phyloP scores from a whole-genome alignment of 2,329 filamentous ascomycete species.

The Aspergillus pseudoterreus region DNA sequence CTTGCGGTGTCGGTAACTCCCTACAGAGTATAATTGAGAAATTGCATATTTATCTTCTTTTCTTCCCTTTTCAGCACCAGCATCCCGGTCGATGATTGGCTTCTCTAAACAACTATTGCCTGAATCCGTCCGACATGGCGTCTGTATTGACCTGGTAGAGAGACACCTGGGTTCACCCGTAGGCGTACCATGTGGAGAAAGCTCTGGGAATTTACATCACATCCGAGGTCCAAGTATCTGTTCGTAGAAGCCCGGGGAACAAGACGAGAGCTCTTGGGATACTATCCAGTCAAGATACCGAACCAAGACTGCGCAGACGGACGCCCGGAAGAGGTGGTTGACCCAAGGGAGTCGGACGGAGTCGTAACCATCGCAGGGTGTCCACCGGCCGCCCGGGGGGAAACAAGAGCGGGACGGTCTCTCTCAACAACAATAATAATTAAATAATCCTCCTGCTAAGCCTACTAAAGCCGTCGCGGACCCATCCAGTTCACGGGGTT shows the following conservation, averaged over 20 bases:
- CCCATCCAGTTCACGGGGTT: no score
- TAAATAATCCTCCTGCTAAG: slow-evolving; percentile 1
- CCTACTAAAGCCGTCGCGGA: no score
- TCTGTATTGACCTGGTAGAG: no score
- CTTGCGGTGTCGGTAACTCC: no score
- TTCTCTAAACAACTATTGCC: no score
- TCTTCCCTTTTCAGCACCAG: no score
- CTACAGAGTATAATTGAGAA: no score
- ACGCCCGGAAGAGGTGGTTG: slow-evolving; percentile 5
- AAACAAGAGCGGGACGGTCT: slow-evolving; percentile 9
- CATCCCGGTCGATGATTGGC: no score
- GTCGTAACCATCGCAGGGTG: background rate
- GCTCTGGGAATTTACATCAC: background rate
- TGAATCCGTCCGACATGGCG: no score
- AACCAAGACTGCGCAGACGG: background rate
- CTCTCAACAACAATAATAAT: slow-evolving; percentile 14
- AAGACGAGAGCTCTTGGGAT: background rate
- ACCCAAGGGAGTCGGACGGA: background rate
- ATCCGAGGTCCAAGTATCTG: background rate
- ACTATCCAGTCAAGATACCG: no score
- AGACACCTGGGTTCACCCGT: no score
- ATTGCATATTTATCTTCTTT: no score
- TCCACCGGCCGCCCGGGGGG: slow-evolving; percentile 16
- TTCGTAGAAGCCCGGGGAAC: background rate
- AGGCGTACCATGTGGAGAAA: background rate